phyloP scores from a whole-genome alignment of 495 filamentous ascomycete genomes.

The Trichoderma orchidacearum region DNA sequence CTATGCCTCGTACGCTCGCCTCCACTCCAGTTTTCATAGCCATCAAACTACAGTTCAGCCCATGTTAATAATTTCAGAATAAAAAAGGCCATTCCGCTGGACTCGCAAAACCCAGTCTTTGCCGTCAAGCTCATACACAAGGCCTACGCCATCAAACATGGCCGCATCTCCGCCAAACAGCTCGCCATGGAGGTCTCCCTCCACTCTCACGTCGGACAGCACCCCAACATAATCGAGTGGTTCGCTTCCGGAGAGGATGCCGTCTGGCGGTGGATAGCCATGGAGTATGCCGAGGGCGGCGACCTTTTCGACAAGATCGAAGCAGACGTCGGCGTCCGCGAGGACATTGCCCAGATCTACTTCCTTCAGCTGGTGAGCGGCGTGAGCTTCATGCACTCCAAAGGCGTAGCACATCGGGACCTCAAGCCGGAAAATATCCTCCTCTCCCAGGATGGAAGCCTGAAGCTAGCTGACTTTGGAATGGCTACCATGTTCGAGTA shows the following conservation, averaged over 20 bases:
- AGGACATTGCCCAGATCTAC: conserved; percentile 92
- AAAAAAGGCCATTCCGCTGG: conserved; percentile 75
- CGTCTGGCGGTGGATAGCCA: conserved; percentile 94
- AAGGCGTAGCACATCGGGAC: conserved; percentile 77
- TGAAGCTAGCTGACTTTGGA: conserved; percentile 97
- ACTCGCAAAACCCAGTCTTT: conserved; percentile 61
- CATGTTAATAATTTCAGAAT: conserved; percentile 41
- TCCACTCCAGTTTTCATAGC: conserved; percentile 4
- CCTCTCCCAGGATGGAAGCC: conserved; percentile 63
- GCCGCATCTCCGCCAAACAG: conserved; percentile 78
- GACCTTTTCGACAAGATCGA: conserved; percentile 99
- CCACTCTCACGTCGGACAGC: conserved; percentile 73
- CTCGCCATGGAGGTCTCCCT: conserved; percentile 78
- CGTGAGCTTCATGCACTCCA: conserved; percentile 88
- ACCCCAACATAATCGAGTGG: conserved; percentile 87
- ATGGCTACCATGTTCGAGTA: conserved; percentile 88
- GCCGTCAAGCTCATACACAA: conserved; percentile 99
- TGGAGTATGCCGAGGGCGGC: conserved; percentile 92
- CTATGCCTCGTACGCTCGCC: conserved; percentile 73
- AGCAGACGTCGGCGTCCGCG: conserved; percentile 79
- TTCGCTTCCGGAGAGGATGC: conserved; percentile 75
- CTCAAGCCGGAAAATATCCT: conserved; percentile 90
- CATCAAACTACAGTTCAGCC: not conserved
- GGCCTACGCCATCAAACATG: conserved; percentile 76
- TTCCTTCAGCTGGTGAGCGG: conserved; percentile 85